phyloP scores from a whole-genome alignment of 176 grass and related monocot species.

The Calamus simplicifolius region DNA sequence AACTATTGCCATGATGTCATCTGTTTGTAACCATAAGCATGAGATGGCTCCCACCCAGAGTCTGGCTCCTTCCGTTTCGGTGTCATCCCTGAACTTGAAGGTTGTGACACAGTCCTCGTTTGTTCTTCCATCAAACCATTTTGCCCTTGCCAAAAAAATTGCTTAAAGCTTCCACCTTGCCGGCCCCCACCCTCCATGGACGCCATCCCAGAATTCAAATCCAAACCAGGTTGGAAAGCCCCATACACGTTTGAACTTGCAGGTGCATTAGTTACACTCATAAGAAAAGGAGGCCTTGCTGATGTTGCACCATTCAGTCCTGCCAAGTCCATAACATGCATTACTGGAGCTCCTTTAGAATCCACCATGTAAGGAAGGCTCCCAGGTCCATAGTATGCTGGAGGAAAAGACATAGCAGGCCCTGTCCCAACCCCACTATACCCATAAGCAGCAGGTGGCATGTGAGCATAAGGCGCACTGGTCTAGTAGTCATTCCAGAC shows the following conservation, averaged over 20 bases:
- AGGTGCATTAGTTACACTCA: conserved; percentile 15
- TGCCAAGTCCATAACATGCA: conserved; percentile 21
- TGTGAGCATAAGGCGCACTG: conserved; percentile 28
- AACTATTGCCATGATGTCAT: no score
- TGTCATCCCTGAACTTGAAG: conserved; percentile 19
- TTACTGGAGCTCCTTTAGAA: conserved; percentile 27
- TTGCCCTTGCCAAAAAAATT: conserved; percentile 28
- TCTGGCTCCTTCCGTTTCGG: conserved; percentile 15
- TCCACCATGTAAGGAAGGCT: conserved; percentile 35
- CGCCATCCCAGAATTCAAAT: conserved; percentile 27
- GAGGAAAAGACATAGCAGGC: conserved; percentile 17
- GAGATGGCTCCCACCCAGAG: no score
- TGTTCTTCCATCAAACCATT: conserved; percentile 44
- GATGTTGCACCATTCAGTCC: conserved; percentile 30
- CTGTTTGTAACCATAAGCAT: no score
- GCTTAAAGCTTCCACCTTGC: conserved; percentile 30
- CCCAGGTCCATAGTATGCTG: conserved; percentile 32
- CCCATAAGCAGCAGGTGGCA: conserved; percentile 23
- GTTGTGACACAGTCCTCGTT: conserved; percentile 27
- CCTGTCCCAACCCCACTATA: conserved; percentile 23
- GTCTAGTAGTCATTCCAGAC: conserved; percentile 17
- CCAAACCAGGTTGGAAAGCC: conserved; percentile 41
- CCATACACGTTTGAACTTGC: conserved; percentile 17
- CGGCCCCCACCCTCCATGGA: conserved; percentile 26
- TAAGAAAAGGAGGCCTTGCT: conserved; percentile 22